These are phyloP conservation scores for Diaporthe citri DNA, from an alignment of 2,329 filamentous ascomycete species.

Conservation along the genomic window DNA sequence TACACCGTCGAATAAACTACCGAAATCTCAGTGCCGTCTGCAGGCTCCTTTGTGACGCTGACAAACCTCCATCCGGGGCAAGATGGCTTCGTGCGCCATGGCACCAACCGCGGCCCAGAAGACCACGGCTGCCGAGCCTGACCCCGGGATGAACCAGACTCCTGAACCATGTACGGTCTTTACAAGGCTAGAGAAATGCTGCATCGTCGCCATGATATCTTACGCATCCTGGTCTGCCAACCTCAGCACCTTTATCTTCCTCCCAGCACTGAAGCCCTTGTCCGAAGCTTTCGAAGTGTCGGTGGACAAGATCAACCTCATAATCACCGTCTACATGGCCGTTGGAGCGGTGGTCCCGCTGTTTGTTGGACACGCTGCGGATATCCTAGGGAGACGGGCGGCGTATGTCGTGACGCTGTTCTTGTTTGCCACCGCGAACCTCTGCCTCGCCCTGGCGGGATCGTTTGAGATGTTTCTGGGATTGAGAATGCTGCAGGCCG, in stretches of 20 bases:
- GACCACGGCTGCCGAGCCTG: too few relatives aligned
- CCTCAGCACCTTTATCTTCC: constrained; percentile 14
- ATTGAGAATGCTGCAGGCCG: background rate
- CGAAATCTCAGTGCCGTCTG: background rate
- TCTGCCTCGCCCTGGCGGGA: background rate
- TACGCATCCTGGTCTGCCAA: constrained; percentile 14
- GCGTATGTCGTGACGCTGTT: constrained; percentile 7
- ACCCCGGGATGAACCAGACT: background rate
- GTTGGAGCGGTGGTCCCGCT: constrained; percentile 8
- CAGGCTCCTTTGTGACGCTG: background rate
- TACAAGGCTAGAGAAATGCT: background rate
- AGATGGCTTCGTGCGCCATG: background rate
- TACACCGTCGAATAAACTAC: background rate
- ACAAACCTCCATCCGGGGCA: background rate
- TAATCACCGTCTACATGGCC: background rate
- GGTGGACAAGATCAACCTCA: background rate
- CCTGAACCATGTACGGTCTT: background rate
- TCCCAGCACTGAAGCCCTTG: background rate
- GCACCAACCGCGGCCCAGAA: background rate
- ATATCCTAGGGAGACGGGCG: background rate
- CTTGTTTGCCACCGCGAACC: background rate
- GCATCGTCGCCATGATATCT: constrained; percentile 6
- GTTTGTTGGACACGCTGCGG: background rate
- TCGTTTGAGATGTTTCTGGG: background rate
- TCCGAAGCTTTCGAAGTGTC: background rate